Evolutionary conservation across 2,329 filamentous ascomycete species (phyloP).

Genomic region (Paracamarosporium sp.): DNA sequence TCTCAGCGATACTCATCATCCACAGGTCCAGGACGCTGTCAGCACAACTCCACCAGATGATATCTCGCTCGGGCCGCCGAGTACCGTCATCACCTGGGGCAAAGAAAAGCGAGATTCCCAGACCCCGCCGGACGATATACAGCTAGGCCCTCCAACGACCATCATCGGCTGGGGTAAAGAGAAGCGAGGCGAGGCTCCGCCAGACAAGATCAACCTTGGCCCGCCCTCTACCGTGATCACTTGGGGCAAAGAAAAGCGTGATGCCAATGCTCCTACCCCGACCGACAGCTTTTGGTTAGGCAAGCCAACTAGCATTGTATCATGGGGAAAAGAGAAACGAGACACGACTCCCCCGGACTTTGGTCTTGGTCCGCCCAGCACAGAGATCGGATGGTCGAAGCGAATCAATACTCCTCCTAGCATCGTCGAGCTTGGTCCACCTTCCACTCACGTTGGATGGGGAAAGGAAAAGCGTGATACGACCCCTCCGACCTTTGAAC

Average conservation of each 20-base stretch:
- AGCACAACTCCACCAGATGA: slow-evolving; percentile 12
- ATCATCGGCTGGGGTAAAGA: slow-evolving; percentile 29
- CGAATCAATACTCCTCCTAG: background rate
- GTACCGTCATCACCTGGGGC: slow-evolving; percentile 27
- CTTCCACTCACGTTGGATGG: slow-evolving; percentile 11
- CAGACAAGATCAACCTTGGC: slow-evolving; percentile 19
- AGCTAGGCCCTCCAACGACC: slow-evolving; percentile 22
- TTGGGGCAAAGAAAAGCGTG: slow-evolving; percentile 18
- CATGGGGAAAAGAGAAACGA: slow-evolving; percentile 15
- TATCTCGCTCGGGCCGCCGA: slow-evolving; percentile 24
- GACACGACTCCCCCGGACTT: slow-evolving; percentile 4
- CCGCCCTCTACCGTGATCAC: slow-evolving; percentile 21
- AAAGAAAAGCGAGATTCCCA: slow-evolving; percentile 14
- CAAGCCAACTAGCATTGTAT: slow-evolving; percentile 14
- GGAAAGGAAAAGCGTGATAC: background rate
- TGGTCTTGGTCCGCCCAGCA: slow-evolving; percentile 6
- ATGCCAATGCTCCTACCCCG: slow-evolving; percentile 7
- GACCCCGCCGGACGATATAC: slow-evolving; percentile 15
- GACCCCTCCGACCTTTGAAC: slow-evolving; percentile 1
- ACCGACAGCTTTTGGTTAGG: slow-evolving; percentile 14
- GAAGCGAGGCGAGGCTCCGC: slow-evolving; percentile 2
- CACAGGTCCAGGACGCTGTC: slow-evolving; percentile 10
- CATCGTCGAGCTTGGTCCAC: slow-evolving; percentile 3
- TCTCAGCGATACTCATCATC: slow-evolving; percentile 1
- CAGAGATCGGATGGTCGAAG: slow-evolving; percentile 5